Evolutionary conservation across 164 flowering plant genomes (phyloP).

Genomic region (Saururus chinensis): DNA sequence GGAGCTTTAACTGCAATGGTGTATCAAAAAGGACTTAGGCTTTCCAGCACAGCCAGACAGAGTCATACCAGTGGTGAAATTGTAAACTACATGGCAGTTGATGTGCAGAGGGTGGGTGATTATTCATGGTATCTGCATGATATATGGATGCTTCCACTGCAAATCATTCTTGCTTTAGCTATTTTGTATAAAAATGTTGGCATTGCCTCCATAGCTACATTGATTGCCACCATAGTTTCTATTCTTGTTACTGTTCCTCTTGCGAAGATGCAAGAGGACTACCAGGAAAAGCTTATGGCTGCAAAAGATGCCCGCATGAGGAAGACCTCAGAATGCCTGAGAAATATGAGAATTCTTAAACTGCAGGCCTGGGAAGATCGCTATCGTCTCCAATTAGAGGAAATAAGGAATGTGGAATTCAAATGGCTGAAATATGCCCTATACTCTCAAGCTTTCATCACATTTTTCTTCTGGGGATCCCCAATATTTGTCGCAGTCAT

Average conservation of each 20-base stretch:
- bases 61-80: constrained; percentile 94
- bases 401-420: constrained; percentile 77
- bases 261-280: constrained; percentile 81
- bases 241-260: constrained; percentile 78
- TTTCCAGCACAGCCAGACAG: constrained; percentile 78
- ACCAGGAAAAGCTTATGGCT: constrained; percentile 81
- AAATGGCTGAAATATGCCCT: constrained; percentile 83
- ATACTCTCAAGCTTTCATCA: constrained; percentile 84
- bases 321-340: constrained; percentile 85
- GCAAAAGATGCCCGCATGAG: constrained; percentile 98
- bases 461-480: constrained; percentile 91
- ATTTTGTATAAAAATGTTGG: constrained; percentile 90
- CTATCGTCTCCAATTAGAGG: constrained; percentile 58
- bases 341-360: constrained; percentile 92
- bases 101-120: constrained; percentile 90
- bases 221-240: constrained; percentile 71
- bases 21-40: constrained; percentile 77
- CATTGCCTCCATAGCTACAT: constrained; percentile 73
- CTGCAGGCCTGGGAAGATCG: constrained; percentile 96
- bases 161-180: constrained; percentile 78
- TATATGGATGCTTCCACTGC: constrained; percentile 95
- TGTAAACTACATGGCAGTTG: constrained; percentile 96
- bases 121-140: constrained; percentile 97
- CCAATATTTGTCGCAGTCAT: constrained; percentile 87
- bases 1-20: constrained; percentile 92